Evolutionary conservation across 2,329 filamentous ascomycete species (phyloP).

Genomic region (Corynespora cassiicola): DNA sequence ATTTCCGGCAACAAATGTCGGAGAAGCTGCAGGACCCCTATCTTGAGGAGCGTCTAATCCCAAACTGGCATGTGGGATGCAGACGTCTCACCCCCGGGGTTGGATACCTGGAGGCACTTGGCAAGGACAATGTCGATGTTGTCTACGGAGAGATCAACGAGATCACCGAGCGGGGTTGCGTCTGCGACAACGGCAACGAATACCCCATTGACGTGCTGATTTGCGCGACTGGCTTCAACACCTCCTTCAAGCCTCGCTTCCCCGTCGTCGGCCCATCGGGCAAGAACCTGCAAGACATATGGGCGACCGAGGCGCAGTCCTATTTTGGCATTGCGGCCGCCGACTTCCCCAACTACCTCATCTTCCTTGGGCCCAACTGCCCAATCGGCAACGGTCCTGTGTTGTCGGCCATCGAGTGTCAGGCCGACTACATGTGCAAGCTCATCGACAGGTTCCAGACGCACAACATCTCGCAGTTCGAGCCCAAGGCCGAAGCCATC

Average conservation of each 20-base stretch:
- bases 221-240: conserved; percentile 47
- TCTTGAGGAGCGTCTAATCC: conserved; percentile 40
- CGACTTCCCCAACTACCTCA: conserved; percentile 56
- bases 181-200: conserved; percentile 40
- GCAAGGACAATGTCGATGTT: conserved; percentile 49
- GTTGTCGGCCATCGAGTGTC: conserved; percentile 52
- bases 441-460: conserved; percentile 59
- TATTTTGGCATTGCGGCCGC: conserved; percentile 56
- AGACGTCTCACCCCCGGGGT: conserved; percentile 54
- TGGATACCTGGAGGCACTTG: conserved; percentile 51
- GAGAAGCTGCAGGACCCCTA: conserved; percentile 46
- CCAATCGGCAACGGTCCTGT: conserved; percentile 52
- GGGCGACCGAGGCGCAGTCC: conserved; percentile 47
- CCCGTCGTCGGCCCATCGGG: conserved; percentile 49
- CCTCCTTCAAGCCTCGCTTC: conserved; percentile 53
- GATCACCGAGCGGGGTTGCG: conserved; percentile 47
- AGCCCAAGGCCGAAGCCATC: conserved; percentile 54
- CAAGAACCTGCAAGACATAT: conserved; percentile 52
- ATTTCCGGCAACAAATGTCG: conserved; percentile 54
- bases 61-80: conserved; percentile 47
- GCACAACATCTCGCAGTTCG: conserved; percentile 52
- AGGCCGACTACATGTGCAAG: conserved; percentile 59
- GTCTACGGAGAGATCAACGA: conserved; percentile 47
- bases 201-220: conserved; percentile 45
- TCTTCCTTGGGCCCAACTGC: conserved; percentile 51